Evolutionary conservation across 176 grass and related monocot genomes (phyloP), one percentile per base, ranked within the genome.

Genomic region (Musa troglodytarum): DNA sequence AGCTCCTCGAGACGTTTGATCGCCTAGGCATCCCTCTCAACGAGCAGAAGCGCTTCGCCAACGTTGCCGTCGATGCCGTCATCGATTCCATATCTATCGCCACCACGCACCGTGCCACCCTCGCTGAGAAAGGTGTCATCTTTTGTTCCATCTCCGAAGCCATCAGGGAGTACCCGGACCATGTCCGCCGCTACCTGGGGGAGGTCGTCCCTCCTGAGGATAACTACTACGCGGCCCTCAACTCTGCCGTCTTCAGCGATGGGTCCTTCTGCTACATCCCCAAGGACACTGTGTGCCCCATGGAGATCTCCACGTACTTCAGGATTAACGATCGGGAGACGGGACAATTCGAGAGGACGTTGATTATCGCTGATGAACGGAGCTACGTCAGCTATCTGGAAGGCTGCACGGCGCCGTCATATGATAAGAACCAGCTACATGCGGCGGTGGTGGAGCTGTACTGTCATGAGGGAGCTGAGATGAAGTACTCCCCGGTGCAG

Each of bases 71-170:
- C 5, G 95, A 98, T 13, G 95, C 95, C 64, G 90, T 98, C 61
- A 93, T 98, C 76, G 95, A 98, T 54, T 98, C 95, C 50, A 82
- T 81, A 17, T 98, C 95, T 50, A 98, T 98, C 78, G 95, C 88
- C 59, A 98, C 94, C 52, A 98, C 94, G 13, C 90, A 93, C 78
- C 72, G 90, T 9, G 76, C 84, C 73, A 88, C 82, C 26, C 90
- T 98, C 53, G 63, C 88, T 52, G 84, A 87, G 63, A 91, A 93
- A 84, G 94, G 94, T 68, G 88, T 98, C 69, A 98, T 98, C 55
- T 98, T 98, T 71, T 98, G 94, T 68, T 98, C 94, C 63, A 98
- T 98, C 80, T 98, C 94, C 23, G 94, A 98, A 50, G 94, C 94
- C 73, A 78, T 98, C 74, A 86, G 86, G 2, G 94, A 98, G 81